Percentiles rank a stretch among this genome's conserved stretches.
phyloP scores from a whole-genome alignment of 1,284 basidiomycete species.

The Apiotrichum siamense region DNA sequence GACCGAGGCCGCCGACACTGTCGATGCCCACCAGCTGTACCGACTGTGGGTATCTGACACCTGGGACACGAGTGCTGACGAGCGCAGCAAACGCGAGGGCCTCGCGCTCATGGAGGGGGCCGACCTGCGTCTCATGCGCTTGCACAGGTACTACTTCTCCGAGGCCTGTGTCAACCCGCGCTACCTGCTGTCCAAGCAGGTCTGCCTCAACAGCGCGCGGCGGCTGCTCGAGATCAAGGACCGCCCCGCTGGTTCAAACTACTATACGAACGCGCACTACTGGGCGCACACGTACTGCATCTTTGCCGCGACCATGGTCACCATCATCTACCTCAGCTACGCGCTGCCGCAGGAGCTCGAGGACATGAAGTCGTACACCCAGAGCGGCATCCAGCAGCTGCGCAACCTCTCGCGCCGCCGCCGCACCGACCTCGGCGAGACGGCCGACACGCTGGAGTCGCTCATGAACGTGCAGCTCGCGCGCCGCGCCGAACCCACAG shows the following conservation, averaged over 20 bases:
- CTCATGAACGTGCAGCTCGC: slow-evolving; percentile 18
- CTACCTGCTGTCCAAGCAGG: slow-evolving; percentile 19
- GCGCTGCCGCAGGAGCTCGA: slow-evolving; percentile 19
- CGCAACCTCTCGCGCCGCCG: slow-evolving; percentile 5
- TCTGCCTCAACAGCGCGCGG: slow-evolving; percentile 14
- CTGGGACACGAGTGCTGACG: no score
- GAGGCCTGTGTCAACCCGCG: slow-evolving; percentile 22
- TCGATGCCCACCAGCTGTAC: slow-evolving; percentile 16
- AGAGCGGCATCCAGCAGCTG: slow-evolving; percentile 15
- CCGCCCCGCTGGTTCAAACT: not conserved
- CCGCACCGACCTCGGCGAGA: slow-evolving; percentile 17
- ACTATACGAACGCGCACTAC: slow-evolving; percentile 14
- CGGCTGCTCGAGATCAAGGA: slow-evolving; percentile 6
- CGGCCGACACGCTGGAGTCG: slow-evolving; percentile 12
- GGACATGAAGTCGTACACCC: slow-evolving; percentile 9
- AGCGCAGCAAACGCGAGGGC: slow-evolving; percentile 14
- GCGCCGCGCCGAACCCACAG: slow-evolving; percentile 2
- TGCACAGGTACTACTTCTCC: slow-evolving; percentile 26
- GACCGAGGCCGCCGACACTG: slow-evolving; percentile 4
- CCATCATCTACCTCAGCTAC: slow-evolving; percentile 18
- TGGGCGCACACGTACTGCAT: slow-evolving; percentile 20
- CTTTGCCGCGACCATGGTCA: slow-evolving; percentile 13
- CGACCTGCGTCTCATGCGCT: slow-evolving; percentile 21
- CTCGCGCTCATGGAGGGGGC: slow-evolving; percentile 21
- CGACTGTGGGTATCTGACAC: not conserved